Percentiles rank a stretch among this genome's conserved stretches.
Conservation (phyloP, 441 rosid genomes). For the Croton setiger region DNA sequence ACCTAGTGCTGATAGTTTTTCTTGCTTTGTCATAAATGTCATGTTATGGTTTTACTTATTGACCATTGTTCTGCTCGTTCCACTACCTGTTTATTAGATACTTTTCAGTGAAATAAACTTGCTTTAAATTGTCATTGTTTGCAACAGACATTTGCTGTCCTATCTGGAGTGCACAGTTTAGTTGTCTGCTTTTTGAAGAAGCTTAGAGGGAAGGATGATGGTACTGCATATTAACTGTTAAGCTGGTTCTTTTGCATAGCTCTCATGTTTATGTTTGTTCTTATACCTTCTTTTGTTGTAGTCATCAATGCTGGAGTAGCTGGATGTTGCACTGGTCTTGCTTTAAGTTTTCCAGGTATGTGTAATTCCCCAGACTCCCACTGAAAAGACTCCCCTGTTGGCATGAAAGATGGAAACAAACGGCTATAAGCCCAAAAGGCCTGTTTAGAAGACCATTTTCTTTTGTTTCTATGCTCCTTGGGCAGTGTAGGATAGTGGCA, state of each 20-base stretch:
- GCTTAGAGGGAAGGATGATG: conserved; percentile 89
- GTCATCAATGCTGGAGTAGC: conserved; percentile 88
- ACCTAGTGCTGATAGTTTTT: not conserved
- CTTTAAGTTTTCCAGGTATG: conserved; percentile 87
- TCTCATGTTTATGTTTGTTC: conserved; percentile 6
- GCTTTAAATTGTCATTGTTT: not conserved
- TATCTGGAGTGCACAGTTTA: conserved; percentile 88
- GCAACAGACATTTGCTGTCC: conserved; percentile 66
- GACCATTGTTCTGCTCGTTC: not conserved
- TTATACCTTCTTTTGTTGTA: conserved; percentile 32
- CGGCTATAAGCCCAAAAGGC: not conserved
- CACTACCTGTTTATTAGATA: conserved; percentile 6
- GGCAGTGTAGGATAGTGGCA: not conserved
- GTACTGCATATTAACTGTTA: conserved; percentile 33
- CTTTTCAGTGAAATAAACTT: not conserved
- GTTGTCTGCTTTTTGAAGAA: conserved; percentile 87
- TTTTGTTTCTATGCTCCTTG: not conserved
- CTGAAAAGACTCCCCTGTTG: not conserved
- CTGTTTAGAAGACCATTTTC: not conserved
- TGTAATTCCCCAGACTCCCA: not conserved
- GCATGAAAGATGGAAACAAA: not conserved
- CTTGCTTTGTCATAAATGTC: not conserved
- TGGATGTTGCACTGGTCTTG: conserved; percentile 95
- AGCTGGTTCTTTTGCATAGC: conserved; percentile 1
- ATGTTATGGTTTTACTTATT: not conserved